These are phyloP conservation scores for Coriaria nepalensis DNA, from an alignment of 306 rosid genomes.

Conservation along the genomic window DNA sequence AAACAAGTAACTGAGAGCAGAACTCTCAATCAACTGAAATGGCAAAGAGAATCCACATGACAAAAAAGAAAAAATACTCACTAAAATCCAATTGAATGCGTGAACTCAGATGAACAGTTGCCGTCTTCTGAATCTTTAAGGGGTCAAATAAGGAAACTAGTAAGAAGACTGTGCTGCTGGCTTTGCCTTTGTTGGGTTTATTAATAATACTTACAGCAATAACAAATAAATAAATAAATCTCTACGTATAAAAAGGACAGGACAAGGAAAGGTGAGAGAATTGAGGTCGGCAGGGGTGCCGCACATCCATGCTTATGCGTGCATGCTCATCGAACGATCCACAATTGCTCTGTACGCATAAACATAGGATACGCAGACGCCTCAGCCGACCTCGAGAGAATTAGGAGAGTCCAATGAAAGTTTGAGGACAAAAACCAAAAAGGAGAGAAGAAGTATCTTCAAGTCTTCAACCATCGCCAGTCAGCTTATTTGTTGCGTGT, in stretches of 20 bases:
- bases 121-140: background rate
- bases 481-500: slow-evolving; percentile 13
- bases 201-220: too few relatives aligned
- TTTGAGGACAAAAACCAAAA: slow-evolving; percentile 18
- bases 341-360: too few relatives aligned
- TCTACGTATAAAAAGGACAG: too few relatives aligned
- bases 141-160: background rate
- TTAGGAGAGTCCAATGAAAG: background rate
- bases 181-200: too few relatives aligned
- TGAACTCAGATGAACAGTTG: background rate
- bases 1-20: background rate
- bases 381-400: too few relatives aligned
- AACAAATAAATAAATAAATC: too few relatives aligned
- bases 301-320: too few relatives aligned
- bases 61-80: slow-evolving; percentile 14
- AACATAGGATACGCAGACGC: too few relatives aligned
- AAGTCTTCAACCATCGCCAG: slow-evolving; percentile 16
- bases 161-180: background rate
- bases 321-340: too few relatives aligned
- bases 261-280: too few relatives aligned
- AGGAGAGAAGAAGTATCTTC: slow-evolving; percentile 5
- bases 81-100: background rate
- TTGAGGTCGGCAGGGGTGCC: too few relatives aligned
- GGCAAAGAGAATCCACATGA: slow-evolving; percentile 17
- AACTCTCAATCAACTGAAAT: background rate